phyloP scores from a whole-genome alignment of 768 basidiomycete species.

The Suillus clintonianus region DNA sequence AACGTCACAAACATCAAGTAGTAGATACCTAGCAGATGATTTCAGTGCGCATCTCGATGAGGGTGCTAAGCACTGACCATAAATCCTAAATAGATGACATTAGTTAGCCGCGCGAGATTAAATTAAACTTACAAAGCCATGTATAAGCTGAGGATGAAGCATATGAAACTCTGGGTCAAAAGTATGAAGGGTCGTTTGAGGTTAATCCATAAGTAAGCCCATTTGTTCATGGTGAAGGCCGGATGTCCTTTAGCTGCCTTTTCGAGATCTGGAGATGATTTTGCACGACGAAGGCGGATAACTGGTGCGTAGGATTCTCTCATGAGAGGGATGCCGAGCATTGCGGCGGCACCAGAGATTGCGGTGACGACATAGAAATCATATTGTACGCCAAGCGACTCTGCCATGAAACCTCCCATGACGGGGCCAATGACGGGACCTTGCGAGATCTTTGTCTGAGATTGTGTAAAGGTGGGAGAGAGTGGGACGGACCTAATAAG shows the following conservation, averaged over 20 bases:
- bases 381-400: too few species aligned
- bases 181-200: constrained; percentile 61
- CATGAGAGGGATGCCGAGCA: too few species aligned
- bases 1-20: constrained; percentile 73
- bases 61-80: constrained; percentile 41
- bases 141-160: constrained; percentile 71
- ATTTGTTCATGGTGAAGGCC: constrained; percentile 29
- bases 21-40: constrained; percentile 38
- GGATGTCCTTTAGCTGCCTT: constrained; percentile 34
- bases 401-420: constrained; percentile 45
- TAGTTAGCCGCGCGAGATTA: background rate
- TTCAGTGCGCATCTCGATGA: background rate
- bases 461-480: background rate
- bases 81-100: constrained; percentile 43
- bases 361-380: too few species aligned
- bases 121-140: constrained; percentile 64
- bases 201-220: constrained; percentile 58
- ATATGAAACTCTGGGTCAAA: constrained; percentile 62
- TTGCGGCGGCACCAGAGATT: too few species aligned
- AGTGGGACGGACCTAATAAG: background rate
- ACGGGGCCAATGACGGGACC: constrained; percentile 63
- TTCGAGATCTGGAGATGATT: constrained; percentile 44
- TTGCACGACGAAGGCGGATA: constrained; percentile 14
- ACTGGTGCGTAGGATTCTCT: too few species aligned
- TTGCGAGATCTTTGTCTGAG: constrained; percentile 11